These are phyloP conservation scores for Podospora pseudopauciseta DNA, from an alignment of 495 filamentous ascomycete genomes.

Conservation along the genomic window DNA sequence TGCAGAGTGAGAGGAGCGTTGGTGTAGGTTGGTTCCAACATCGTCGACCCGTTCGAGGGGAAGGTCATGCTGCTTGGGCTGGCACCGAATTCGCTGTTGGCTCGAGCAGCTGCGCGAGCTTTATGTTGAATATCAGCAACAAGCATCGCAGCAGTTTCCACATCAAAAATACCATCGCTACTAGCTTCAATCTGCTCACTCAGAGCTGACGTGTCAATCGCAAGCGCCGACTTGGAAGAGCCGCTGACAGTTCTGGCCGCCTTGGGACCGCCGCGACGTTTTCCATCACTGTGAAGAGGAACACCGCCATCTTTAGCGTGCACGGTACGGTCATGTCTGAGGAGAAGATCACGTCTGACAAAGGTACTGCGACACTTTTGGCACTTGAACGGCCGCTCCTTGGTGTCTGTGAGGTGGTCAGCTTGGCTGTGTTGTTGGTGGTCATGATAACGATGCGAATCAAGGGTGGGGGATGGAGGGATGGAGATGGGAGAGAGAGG, in stretches of 20 bases:
- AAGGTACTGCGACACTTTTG: conserved; percentile 97
- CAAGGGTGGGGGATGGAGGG: background rate
- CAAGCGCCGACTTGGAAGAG: conserved; percentile 77
- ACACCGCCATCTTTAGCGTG: conserved; percentile 98
- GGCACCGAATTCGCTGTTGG: conserved; percentile 55
- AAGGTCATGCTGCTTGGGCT: conserved; percentile 67
- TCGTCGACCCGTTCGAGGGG: conserved; percentile 62
- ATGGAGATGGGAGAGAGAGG: conserved; percentile 8
- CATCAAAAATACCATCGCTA: conserved; percentile 92
- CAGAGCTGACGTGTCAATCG: conserved; percentile 80
- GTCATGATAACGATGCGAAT: background rate
- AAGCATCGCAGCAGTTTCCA: conserved; percentile 98
- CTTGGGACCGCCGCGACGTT: conserved; percentile 75
- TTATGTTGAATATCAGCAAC: conserved; percentile 99
- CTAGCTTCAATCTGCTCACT: conserved; percentile 87
- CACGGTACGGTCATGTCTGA: conserved; percentile 96
- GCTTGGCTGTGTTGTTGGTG: background rate
- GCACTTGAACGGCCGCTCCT: conserved; percentile 98
- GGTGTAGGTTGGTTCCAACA: conserved; percentile 71
- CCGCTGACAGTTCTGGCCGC: conserved; percentile 58
- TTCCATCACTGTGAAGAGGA: conserved; percentile 89
- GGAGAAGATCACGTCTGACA: conserved; percentile 89
- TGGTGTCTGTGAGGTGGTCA: conserved; percentile 67
- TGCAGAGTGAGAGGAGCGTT: conserved; percentile 71
- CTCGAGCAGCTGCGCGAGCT: conserved; percentile 77